These are phyloP conservation scores for Talaromyces pinophilus DNA, from an alignment of 2,329 filamentous ascomycete species.

Conservation along the genomic window DNA sequence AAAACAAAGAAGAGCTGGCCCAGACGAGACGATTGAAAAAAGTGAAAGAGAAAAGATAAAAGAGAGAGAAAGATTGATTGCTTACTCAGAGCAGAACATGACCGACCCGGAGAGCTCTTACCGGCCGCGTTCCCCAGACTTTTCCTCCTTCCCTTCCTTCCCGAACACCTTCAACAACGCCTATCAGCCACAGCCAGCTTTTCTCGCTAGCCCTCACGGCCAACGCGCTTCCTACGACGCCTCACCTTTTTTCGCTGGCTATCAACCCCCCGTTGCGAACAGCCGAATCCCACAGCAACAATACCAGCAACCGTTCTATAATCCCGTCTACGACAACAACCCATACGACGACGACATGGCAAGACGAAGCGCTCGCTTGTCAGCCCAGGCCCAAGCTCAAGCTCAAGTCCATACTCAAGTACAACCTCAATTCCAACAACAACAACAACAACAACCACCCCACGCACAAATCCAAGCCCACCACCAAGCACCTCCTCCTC, in stretches of 20 bases:
- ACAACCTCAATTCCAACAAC: conserved; percentile 19
- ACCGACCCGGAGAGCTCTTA: conserved; percentile 49
- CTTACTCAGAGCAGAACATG: conserved; percentile 33
- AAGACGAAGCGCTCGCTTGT: conserved; percentile 43
- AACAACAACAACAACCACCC: conserved; percentile 27
- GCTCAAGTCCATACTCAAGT: conserved; percentile 26
- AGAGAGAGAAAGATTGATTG: neutral
- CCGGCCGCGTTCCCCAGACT: conserved; percentile 52
- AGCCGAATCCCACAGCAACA: conserved; percentile 40
- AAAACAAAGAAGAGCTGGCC: conserved; percentile 1
- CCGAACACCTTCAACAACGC: conserved; percentile 39
- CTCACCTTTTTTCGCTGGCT: conserved; percentile 48
- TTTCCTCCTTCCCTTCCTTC: conserved; percentile 52
- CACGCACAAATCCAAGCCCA: conserved; percentile 13
- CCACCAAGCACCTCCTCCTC: conserved; percentile 6
- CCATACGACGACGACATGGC: conserved; percentile 41
- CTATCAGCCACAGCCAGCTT: conserved; percentile 31
- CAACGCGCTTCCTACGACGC: conserved; percentile 50
- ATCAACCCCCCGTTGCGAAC: conserved; percentile 31
- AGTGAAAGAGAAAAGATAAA: neutral
- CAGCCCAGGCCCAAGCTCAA: conserved; percentile 32
- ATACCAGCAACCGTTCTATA: conserved; percentile 33
- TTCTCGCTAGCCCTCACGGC: conserved; percentile 37
- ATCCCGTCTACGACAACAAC: neutral
- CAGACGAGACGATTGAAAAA: neutral